Evolutionary conservation across 2,329 filamentous ascomycete genomes (phyloP).

Genomic region (Paracorniculantispora psalliotae): DNA sequence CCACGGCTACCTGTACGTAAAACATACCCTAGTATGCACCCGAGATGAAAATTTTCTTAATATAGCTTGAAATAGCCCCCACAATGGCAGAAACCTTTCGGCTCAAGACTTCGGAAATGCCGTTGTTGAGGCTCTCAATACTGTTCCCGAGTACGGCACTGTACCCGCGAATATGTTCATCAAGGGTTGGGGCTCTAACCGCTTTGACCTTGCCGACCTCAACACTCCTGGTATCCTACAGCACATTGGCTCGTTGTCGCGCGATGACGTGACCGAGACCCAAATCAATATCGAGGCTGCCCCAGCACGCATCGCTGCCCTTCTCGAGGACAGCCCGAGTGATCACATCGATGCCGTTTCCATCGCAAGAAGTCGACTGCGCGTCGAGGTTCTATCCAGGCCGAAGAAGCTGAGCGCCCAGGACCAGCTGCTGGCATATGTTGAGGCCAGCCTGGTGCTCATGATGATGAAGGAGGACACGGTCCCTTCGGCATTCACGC

Average conservation of each 20-base stretch:
- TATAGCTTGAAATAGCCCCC: constrained; percentile 14
- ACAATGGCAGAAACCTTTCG: constrained; percentile 18
- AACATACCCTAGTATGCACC: neutral
- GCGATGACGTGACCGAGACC: constrained; percentile 13
- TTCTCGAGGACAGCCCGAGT: constrained; percentile 13
- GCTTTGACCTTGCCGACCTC: constrained; percentile 15
- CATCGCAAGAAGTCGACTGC: constrained; percentile 14
- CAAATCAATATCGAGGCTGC: constrained; percentile 1
- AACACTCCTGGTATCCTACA: constrained; percentile 16
- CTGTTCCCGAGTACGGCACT: constrained; percentile 11
- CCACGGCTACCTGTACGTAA: constrained; percentile 19
- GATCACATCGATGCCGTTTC: constrained; percentile 12
- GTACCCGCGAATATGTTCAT: constrained; percentile 10
- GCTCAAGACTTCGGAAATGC: constrained; percentile 17
- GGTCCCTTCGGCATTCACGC: constrained; percentile 12
- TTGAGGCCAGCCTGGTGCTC: constrained; percentile 14
- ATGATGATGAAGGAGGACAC: constrained; percentile 16
- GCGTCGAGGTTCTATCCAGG: constrained; percentile 14
- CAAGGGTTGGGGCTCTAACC: constrained; percentile 6
- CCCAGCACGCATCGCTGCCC: constrained; percentile 7
- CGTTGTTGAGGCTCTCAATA: constrained; percentile 18
- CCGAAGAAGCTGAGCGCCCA: constrained; percentile 10
- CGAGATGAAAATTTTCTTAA: neutral
- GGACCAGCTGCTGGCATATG: constrained; percentile 5
- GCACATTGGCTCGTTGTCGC: constrained; percentile 16